phyloP scores from a whole-genome alignment of 129 eudicot genomes.

The Saussurea involucrata region DNA sequence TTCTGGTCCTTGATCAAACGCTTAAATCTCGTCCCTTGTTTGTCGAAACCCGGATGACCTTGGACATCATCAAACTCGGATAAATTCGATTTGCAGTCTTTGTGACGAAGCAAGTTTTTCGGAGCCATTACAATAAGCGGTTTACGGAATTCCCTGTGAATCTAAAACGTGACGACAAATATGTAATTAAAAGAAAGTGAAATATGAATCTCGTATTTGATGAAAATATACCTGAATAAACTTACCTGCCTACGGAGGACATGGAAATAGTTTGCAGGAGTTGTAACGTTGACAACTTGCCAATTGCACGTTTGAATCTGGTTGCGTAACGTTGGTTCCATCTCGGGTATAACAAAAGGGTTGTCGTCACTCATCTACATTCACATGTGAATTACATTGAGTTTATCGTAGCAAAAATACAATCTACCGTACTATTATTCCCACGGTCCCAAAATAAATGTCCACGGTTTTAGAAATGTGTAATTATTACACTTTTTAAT shows the following conservation, averaged over 20 bases:
- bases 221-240: not conserved
- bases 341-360: slow-evolving; percentile 77
- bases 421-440: not conserved
- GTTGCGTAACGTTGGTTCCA: slow-evolving; percentile 78
- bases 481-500: no score
- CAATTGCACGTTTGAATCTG: slow-evolving; percentile 97
- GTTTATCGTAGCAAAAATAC: not conserved
- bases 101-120: slow-evolving; percentile 94
- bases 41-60: slow-evolving; percentile 95
- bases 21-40: slow-evolving; percentile 93
- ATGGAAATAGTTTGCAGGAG: slow-evolving; percentile 97
- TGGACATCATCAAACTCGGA: slow-evolving; percentile 95
- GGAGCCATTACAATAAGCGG: slow-evolving; percentile 95
- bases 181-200: not conserved
- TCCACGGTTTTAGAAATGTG: no score
- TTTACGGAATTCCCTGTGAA: slow-evolving; percentile 91
- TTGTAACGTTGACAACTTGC: slow-evolving; percentile 96
- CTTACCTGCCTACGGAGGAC: slow-evolving; percentile 93
- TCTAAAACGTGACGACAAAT: slow-evolving; percentile 33
- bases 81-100: slow-evolving; percentile 87
- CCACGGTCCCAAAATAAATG: not conserved
- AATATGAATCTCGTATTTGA: not conserved
- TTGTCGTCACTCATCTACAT: slow-evolving; percentile 92
- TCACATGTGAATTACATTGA: not conserved
- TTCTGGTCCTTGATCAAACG: slow-evolving; percentile 93